phyloP scores from a whole-genome alignment of 805 yeast genomes.

The Yarrowia divulgata region DNA sequence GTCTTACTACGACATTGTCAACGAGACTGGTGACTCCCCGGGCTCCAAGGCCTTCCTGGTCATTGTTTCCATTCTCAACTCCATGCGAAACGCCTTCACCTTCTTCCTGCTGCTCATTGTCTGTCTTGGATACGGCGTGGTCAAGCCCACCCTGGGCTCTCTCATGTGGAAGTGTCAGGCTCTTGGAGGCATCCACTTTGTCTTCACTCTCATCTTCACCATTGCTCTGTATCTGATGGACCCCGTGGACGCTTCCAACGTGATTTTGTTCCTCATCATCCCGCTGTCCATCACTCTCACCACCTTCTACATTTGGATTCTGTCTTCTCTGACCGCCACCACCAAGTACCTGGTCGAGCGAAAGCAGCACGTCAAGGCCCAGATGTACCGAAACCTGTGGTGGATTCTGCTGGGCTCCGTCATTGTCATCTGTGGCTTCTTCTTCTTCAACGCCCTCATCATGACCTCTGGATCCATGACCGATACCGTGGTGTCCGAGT shows the following conservation, averaged over 20 bases:
- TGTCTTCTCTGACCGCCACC: constrained; percentile 76
- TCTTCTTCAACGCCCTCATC: constrained; percentile 72
- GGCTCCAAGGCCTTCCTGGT: constrained; percentile 77
- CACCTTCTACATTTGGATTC: constrained; percentile 74
- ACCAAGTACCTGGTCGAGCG: constrained; percentile 77
- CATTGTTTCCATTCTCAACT: constrained; percentile 77
- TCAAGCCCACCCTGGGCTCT: constrained; percentile 80
- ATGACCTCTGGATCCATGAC: constrained; percentile 75
- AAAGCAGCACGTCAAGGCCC: constrained; percentile 88
- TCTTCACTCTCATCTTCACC: constrained; percentile 61
- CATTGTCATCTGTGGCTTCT: constrained; percentile 65
- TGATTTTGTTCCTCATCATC: constrained; percentile 65
- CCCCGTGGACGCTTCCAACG: constrained; percentile 53
- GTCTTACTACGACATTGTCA: constrained; percentile 88
- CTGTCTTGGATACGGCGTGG: constrained; percentile 93
- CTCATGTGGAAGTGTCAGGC: constrained; percentile 76
- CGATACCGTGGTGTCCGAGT: constrained; percentile 81
- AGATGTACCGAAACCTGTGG: constrained; percentile 82
- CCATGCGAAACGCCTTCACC: constrained; percentile 84
- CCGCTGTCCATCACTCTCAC: constrained; percentile 77
- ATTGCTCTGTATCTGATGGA: constrained; percentile 63
- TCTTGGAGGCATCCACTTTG: constrained; percentile 64
- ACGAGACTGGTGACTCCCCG: constrained; percentile 60
- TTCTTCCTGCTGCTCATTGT: constrained; percentile 86
- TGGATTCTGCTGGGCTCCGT: constrained; percentile 76